Evolutionary conservation across 2,329 filamentous ascomycete genomes (phyloP).

Genomic region (Leptographium flavum): DNA sequence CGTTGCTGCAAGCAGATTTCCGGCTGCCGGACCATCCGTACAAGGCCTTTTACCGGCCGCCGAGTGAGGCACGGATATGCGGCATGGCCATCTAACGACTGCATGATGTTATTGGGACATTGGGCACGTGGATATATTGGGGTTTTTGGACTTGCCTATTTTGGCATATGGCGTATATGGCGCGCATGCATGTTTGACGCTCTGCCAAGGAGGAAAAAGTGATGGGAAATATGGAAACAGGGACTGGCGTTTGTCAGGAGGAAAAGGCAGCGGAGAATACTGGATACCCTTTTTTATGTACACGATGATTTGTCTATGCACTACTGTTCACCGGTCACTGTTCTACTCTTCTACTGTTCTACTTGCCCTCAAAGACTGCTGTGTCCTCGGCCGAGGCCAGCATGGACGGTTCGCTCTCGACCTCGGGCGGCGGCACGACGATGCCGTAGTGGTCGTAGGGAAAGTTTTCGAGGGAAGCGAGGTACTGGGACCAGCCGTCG

Average conservation of each 20-base stretch:
- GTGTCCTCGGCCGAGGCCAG: constrained; percentile 17
- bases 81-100: constrained; percentile 1
- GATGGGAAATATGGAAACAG: too few relatives aligned
- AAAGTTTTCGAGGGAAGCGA: constrained; percentile 35
- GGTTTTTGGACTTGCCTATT: background rate
- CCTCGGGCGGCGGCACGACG: constrained; percentile 26
- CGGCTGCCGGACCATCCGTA: constrained; percentile 68
- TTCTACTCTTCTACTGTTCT: too few relatives aligned
- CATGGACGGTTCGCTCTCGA: constrained; percentile 30
- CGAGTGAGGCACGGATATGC: constrained; percentile 25
- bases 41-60: constrained; percentile 65
- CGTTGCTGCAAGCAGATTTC: constrained; percentile 59
- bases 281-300: background rate
- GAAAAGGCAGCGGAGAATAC: background rate
- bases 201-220: too few relatives aligned
- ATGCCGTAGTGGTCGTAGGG: constrained; percentile 47
- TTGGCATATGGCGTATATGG: too few relatives aligned
- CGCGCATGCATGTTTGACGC: too few relatives aligned
- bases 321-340: too few relatives aligned
- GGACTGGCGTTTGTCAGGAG: too few relatives aligned
- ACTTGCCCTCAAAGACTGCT: constrained; percentile 9
- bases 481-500: constrained; percentile 48
- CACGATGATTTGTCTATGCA: too few relatives aligned
- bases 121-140: background rate
- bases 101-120: too few relatives aligned